Conservation (phyloP, 305 asterid genomes). For the Lippia alba region DNA sequence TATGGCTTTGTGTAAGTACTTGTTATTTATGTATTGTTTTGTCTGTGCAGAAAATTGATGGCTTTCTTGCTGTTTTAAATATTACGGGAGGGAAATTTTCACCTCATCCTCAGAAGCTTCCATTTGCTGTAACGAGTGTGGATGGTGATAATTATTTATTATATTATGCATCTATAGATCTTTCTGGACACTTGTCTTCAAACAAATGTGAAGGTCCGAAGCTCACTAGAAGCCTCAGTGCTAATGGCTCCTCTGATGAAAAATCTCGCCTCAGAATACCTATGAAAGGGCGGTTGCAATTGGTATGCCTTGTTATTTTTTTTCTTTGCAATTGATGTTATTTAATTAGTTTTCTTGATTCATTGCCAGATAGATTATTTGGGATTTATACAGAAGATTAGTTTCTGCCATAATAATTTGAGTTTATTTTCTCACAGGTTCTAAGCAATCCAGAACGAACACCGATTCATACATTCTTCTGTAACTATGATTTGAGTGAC, state of each 20-base stretch:
- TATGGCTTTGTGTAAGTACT: conserved; percentile 1
- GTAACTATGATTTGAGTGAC: conserved; percentile 90
- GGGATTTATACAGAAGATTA: neutral
- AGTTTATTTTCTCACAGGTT: conserved; percentile 55
- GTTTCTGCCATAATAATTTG: conserved; percentile 10
- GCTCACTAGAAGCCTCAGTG: conserved; percentile 72
- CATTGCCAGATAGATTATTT: too few relatives aligned
- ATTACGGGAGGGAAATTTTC: conserved; percentile 83
- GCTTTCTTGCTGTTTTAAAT: conserved; percentile 86
- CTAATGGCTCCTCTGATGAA: conserved; percentile 60
- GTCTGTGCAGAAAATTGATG: conserved; percentile 76
- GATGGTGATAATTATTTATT: conserved; percentile 80
- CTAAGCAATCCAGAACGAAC: conserved; percentile 96
- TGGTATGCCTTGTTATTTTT: conserved; percentile 51
- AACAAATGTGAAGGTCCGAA: conserved; percentile 55
- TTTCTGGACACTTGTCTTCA: conserved; percentile 52
- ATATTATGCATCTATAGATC: conserved; percentile 86
- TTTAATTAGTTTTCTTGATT: neutral
- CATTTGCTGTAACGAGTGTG: conserved; percentile 83
- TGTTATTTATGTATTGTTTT: conserved; percentile 11
- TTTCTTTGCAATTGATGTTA: conserved; percentile 2
- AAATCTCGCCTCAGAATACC: conserved; percentile 78
- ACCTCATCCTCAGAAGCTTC: conserved; percentile 88
- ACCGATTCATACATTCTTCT: conserved; percentile 88
- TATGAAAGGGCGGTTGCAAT: conserved; percentile 84